phyloP scores from a whole-genome alignment of 2,329 filamentous ascomycete species.

The Verruconis gallopava region DNA sequence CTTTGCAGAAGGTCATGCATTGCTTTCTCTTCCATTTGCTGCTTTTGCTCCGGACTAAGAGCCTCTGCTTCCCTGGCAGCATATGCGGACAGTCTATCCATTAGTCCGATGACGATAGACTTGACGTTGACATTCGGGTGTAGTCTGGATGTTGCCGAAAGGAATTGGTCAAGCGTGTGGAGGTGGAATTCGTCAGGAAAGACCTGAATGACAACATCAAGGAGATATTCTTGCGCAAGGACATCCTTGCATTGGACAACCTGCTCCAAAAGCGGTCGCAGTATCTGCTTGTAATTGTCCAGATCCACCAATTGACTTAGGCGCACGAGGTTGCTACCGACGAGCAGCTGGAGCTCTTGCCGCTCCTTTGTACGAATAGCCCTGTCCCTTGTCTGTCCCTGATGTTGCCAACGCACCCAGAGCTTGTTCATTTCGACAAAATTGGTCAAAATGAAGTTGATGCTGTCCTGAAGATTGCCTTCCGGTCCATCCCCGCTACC shows the following conservation, averaged over 20 bases:
- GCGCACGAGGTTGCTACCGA: constrained; percentile 91
- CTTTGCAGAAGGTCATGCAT: constrained; percentile 66
- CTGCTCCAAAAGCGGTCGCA: constrained; percentile 83
- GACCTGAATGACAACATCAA: constrained; percentile 93
- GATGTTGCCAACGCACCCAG: constrained; percentile 94
- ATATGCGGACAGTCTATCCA: constrained; percentile 91
- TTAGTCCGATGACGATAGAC: constrained; percentile 91
- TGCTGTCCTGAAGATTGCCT: constrained; percentile 91
- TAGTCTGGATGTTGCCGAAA: constrained; percentile 80
- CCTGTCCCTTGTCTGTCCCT: constrained; percentile 88
- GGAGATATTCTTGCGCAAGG: constrained; percentile 87
- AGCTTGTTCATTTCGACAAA: constrained; percentile 99
- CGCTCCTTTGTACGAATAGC: constrained; percentile 89
- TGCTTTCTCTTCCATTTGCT: constrained; percentile 73
- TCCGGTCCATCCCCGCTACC: constrained; percentile 81
- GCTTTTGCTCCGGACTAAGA: constrained; percentile 56
- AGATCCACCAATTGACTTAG: constrained; percentile 92
- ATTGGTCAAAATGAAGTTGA: constrained; percentile 95
- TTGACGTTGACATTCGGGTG: constrained; percentile 98
- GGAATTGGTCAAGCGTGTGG: constrained; percentile 88
- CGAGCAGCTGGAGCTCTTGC: constrained; percentile 86
- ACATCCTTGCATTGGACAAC: constrained; percentile 97
- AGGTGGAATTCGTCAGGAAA: constrained; percentile 98
- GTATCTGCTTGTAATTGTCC: constrained; percentile 85
- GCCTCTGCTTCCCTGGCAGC: constrained; percentile 76